Evolutionary conservation across 2,329 filamentous ascomycete species (phyloP), one percentile per base, ranked within the genome.

Genomic region (Chrysosphaeria jannelii): DNA sequence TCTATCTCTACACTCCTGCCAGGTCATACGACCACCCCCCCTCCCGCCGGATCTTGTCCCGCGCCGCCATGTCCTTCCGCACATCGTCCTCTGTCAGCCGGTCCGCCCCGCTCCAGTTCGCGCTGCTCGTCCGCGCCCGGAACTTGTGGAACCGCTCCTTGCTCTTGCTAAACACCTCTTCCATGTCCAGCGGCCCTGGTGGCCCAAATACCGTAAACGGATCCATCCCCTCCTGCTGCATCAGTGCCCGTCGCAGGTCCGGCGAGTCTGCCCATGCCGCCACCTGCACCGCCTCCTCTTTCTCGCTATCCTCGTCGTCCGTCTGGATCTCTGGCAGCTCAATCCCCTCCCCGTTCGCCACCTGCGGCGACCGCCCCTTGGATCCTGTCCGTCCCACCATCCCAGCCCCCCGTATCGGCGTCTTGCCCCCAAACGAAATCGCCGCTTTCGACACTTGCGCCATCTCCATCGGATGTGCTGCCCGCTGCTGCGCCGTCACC

Each of bases 251-350:
- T 10, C 68, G 62, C 21, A 97, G 57, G 31, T 75, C 69, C 8
- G 81, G 79, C 3, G 75, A 75, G 37, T 90, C 70, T 4, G 76
- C 78, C 85, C 85, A 97, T 6, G 63, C 60, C 3, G 76, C 72
- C 10, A 75, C 59, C 25, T 36, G 38, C 14, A 44, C 37, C 13
- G 43, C 38, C 22, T 54, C 43, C 22, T 47, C 47, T 16, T 29
- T 26, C 12, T 54, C 55, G 16, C 48, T 47, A 28, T 89, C 75
- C 36, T 90, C 79, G 14, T 76, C 78, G 39, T 97, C 88, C 2
- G 85, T 93, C 31, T 78, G 65, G 34, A 97, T 93, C 34, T 97
- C 85, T 0, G 85, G 81, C 3, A 97, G 60, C 33, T 85, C 70
- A 36, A 97, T 91, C 24, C 59, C 61, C 28, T 97, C 85, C 29